Base-by-base conservation (phyloP, 495 filamentous ascomycete species). In the Penicillium manginii region DNA sequence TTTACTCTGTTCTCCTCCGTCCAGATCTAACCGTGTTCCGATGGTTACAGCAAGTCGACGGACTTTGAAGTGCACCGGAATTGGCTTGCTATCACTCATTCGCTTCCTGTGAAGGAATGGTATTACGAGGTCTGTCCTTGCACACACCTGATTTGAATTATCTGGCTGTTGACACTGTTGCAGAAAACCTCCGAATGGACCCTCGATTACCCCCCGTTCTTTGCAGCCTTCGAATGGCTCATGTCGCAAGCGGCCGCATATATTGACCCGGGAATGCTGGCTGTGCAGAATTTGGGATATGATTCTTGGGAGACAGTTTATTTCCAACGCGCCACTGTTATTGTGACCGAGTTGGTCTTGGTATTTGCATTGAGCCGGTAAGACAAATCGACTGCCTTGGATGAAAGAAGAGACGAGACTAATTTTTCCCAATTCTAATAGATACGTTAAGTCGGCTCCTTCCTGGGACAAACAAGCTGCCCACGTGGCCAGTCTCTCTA, bases 31-130 rank as follows among this genome's bases (percentile, higher is more conserved):
- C 51, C 19, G 19, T 57, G 23, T 50, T 51, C 21, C 31, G 18
- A 54, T 31, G 22, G 23, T 21, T 29, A 45, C 61, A 98, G 94
- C 79, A 97, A 94, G 80, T 97, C 94, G n/a, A 98, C 93, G 59
- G 94, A 98, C 71, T 98, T 97, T 65, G 94, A 98, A 70, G 94
- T 97, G 52, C 94, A 98, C 73, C 88, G 94, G 53, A 98, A 97
- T 76, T 98, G 94, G 94, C 83, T 98, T 29, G 93, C 94, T 54
- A 90, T 97, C 54, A 96, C 94, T 2, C 82, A 96, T 75, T 96
- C 89, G 23, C 79, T 96, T 32, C 91, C 94, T 1, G 78, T 92
- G 35, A 84, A 90, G 77, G 82, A 94, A 67, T 98, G 93, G 93
- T 97, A 97, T 78, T 94, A 87, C 65, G 94, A 98, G 77, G 86